Evolutionary conservation across 2,329 filamentous ascomycete species (phyloP).

Genomic region (Pseudocercospora vitis): DNA sequence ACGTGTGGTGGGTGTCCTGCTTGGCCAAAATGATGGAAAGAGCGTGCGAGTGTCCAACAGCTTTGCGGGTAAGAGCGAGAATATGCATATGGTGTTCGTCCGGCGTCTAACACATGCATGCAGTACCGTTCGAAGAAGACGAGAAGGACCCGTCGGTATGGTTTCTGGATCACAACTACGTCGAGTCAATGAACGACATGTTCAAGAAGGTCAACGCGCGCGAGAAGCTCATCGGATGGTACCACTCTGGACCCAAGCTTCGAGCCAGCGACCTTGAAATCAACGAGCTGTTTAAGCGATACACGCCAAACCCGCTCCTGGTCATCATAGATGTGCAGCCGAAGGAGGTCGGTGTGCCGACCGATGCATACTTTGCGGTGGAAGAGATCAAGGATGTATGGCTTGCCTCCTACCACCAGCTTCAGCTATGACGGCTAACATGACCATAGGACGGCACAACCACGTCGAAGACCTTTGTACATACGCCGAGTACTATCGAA

Average conservation of each 20-base stretch:
- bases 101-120: conserved; percentile 13
- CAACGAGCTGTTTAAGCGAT: conserved; percentile 99
- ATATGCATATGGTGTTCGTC: conserved; percentile 16
- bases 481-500: conserved; percentile 97
- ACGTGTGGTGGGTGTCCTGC: conserved; percentile 88
- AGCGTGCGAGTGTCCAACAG: conserved; percentile 98
- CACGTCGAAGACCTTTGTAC: conserved; percentile 94
- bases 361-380: conserved; percentile 97
- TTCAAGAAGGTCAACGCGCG: conserved; percentile 99
- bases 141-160: conserved; percentile 98
- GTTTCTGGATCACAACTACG: conserved; percentile 99
- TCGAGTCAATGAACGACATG: conserved; percentile 99
- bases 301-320: conserved; percentile 91
- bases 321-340: conserved; percentile 99
- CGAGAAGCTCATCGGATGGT: conserved; percentile 99
- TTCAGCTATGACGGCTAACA: conserved; percentile 26
- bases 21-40: conserved; percentile 95
- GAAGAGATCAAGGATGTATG: conserved; percentile 97
- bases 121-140: conserved; percentile 98
- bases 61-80: conserved; percentile 71
- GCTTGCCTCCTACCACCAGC: conserved; percentile 4
- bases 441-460: conserved; percentile 82
- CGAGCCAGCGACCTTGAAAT: conserved; percentile 96
- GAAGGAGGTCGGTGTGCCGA: conserved; percentile 95
- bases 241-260: conserved; percentile 96